Percentiles rank a stretch among this genome's conserved stretches.
These are phyloP conservation scores for Zea mays DNA, from an alignment of 176 grass and related monocot genomes.

Conservation along the genomic window DNA sequence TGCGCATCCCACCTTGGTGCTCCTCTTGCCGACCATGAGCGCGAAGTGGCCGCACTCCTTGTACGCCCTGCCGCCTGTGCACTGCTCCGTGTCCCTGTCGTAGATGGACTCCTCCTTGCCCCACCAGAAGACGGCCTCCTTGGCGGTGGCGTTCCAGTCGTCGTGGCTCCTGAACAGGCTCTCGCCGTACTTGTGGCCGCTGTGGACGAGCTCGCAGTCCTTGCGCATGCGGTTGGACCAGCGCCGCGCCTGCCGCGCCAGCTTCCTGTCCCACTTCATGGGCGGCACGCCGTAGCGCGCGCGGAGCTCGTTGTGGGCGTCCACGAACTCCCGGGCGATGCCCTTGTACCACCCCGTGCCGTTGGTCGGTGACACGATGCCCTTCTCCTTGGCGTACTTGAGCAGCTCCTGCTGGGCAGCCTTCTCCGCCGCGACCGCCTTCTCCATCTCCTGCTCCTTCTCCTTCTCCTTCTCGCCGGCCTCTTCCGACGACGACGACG, in stretches of 20 bases:
- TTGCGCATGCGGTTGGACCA: slow-evolving; percentile 24
- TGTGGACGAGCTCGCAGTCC: slow-evolving; percentile 37
- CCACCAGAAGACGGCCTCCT: slow-evolving; percentile 9
- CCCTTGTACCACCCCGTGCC: slow-evolving; percentile 36
- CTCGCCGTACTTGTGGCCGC: background rate
- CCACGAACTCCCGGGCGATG: slow-evolving; percentile 34
- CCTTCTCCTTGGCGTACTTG: background rate
- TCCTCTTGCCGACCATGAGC: background rate
- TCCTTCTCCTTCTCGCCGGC: background rate
- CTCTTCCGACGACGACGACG: too few species aligned
- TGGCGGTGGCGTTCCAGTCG: slow-evolving; percentile 37
- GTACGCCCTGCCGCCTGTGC: background rate
- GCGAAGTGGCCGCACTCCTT: slow-evolving; percentile 42
- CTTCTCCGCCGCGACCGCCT: background rate
- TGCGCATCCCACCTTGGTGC: slow-evolving; percentile 20
- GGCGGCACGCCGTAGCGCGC: slow-evolving; percentile 17
- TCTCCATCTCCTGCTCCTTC: background rate
- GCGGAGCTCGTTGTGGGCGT: slow-evolving; percentile 38
- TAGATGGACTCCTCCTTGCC: slow-evolving; percentile 18
- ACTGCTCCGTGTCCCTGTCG: background rate
- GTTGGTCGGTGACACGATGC: background rate
- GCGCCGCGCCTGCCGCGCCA: slow-evolving; percentile 38
- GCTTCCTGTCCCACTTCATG: slow-evolving; percentile 26
- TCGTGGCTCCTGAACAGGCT: slow-evolving; percentile 10
- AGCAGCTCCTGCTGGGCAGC: background rate